Percentiles rank a stretch among this genome's conserved stretches.
Conservation (phyloP, 768 basidiomycete species). For the Pleurotus tuber-regium region DNA sequence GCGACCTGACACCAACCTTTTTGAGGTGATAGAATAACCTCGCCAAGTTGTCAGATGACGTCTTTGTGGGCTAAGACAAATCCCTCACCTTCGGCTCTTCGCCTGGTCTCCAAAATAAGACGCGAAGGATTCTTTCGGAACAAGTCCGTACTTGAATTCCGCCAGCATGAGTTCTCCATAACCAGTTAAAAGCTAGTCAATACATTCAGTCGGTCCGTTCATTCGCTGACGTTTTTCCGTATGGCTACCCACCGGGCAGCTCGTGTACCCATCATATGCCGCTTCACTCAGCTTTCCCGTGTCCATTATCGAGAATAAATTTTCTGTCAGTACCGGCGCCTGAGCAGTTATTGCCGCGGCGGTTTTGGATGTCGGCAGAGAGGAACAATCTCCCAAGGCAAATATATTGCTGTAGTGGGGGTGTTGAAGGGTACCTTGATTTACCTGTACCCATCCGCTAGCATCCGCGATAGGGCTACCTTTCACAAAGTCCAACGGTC, state of each 20-base stretch:
- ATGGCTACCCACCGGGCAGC: conserved; percentile 64
- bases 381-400: conserved; percentile 89
- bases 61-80: neutral
- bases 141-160: conserved; percentile 91
- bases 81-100: conserved; percentile 65
- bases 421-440: conserved; percentile 79
- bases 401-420: conserved; percentile 82
- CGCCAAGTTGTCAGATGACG: conserved; percentile 12
- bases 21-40: conserved; percentile 87
- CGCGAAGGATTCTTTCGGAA: conserved; percentile 85
- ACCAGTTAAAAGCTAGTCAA: conserved; percentile 66
- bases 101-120: conserved; percentile 62
- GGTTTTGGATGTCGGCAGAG: conserved; percentile 93
- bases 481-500: conserved; percentile 80
- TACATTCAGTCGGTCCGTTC: conserved; percentile 11
- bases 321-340: conserved; percentile 88
- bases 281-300: conserved; percentile 68
- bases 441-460: conserved; percentile 88
- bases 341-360: conserved; percentile 92
- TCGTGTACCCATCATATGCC: conserved; percentile 85
- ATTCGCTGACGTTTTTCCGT: conserved; percentile 1
- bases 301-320: conserved; percentile 73
- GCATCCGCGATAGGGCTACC: conserved; percentile 74
- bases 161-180: conserved; percentile 84
- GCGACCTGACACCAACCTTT: conserved; percentile 43